phyloP scores from a whole-genome alignment of 805 yeast species.

The Scheffersomyces coipomensis region DNA sequence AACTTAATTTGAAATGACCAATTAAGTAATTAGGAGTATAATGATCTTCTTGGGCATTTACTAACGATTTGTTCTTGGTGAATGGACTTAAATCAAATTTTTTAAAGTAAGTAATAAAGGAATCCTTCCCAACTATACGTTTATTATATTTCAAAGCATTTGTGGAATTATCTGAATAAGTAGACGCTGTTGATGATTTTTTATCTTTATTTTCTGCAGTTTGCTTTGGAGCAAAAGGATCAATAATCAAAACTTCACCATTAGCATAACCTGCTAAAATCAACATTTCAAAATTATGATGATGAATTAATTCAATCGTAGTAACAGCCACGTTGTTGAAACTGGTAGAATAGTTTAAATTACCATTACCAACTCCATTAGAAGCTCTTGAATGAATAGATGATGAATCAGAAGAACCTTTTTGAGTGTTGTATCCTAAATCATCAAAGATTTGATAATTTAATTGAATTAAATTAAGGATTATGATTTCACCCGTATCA shows the following conservation, averaged over 20 bases:
- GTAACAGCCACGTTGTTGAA: constrained; percentile 16
- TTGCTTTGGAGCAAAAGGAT: constrained; percentile 20
- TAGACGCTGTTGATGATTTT: constrained; percentile 1
- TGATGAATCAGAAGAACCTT: not conserved
- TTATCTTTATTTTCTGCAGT: not conserved
- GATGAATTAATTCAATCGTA: constrained; percentile 20
- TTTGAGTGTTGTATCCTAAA: constrained; percentile 34
- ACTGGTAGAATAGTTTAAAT: constrained; percentile 6
- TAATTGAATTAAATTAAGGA: constrained; percentile 53
- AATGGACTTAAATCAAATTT: constrained; percentile 35
- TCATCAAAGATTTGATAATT: constrained; percentile 43
- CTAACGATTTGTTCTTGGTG: constrained; percentile 4
- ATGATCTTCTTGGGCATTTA: constrained; percentile 2
- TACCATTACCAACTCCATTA: not conserved
- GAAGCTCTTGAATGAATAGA: not conserved
- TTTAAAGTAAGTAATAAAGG: constrained; percentile 33
- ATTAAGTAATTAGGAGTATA: constrained; percentile 22
- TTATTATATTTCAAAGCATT: constrained; percentile 10
- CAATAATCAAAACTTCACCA: constrained; percentile 57
- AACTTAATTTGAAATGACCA: constrained; percentile 63
- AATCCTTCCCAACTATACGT: constrained; percentile 23
- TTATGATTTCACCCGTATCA: constrained; percentile 63
- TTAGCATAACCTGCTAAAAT: constrained; percentile 61
- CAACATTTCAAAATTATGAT: constrained; percentile 40
- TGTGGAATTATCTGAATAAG: constrained; percentile 3